These are phyloP conservation scores for Melaleuca alternifolia DNA, from an alignment of 345 rosid species.

Conservation along the genomic window DNA sequence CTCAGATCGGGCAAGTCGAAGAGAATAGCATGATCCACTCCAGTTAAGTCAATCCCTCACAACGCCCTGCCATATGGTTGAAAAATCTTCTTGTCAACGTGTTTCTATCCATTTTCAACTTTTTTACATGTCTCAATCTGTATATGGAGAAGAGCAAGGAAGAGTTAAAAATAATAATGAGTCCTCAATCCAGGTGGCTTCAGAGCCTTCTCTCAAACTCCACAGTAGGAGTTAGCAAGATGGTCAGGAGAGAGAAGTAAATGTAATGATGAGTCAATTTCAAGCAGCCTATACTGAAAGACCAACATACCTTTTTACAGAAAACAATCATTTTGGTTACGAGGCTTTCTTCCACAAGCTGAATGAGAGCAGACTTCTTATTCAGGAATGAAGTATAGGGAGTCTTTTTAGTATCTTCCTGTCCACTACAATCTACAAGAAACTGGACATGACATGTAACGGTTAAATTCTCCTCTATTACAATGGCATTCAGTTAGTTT, in stretches of 20 bases:
- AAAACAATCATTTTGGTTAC: slow-evolving; percentile 73
- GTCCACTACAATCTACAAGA: slow-evolving; percentile 91
- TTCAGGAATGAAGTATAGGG: slow-evolving; percentile 69
- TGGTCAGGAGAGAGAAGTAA: too few species aligned
- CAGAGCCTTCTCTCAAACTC: background rate
- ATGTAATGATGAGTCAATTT: too few species aligned
- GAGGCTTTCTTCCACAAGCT: slow-evolving; percentile 47
- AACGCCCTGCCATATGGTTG: too few species aligned
- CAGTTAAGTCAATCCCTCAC: too few species aligned
- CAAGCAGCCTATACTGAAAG: background rate
- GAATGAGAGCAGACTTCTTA: slow-evolving; percentile 73
- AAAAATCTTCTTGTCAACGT: slow-evolving; percentile 41
- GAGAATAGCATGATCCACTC: too few species aligned
- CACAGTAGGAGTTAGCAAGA: too few species aligned
- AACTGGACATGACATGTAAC: slow-evolving; percentile 23
- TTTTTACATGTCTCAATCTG: slow-evolving; percentile 97
- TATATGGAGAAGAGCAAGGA: background rate
- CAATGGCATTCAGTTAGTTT: too few species aligned
- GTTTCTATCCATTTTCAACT: slow-evolving; percentile 75
- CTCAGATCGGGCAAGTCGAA: too few species aligned
- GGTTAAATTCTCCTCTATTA: too few species aligned
- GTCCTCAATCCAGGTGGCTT: background rate
- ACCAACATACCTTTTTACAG: slow-evolving; percentile 61
- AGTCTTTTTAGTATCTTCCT: slow-evolving; percentile 39
- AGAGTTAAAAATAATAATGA: background rate